Conservation (phyloP, 2,329 filamentous ascomycete species). For the Aspergillus viridinutans region DNA sequence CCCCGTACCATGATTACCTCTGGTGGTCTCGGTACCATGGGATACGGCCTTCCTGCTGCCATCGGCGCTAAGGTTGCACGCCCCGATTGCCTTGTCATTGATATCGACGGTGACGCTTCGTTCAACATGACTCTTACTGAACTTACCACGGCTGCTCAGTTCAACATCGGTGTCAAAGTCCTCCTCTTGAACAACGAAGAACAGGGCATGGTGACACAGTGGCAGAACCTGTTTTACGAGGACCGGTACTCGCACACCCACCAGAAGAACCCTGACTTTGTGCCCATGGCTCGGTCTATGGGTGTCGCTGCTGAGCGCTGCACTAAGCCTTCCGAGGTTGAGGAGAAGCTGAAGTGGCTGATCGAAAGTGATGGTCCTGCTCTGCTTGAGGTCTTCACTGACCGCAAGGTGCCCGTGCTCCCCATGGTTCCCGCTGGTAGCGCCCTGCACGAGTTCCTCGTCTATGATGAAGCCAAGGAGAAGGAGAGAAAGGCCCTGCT, state of each 20-base stretch:
- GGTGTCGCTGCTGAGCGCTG: slow-evolving; percentile 70
- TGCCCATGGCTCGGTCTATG: slow-evolving; percentile 91
- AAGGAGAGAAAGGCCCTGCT: slow-evolving; percentile 63
- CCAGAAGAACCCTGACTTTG: slow-evolving; percentile 92
- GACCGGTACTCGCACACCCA: slow-evolving; percentile 90
- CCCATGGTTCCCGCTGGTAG: slow-evolving; percentile 92
- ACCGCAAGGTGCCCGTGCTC: slow-evolving; percentile 75
- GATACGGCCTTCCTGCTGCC: slow-evolving; percentile 86
- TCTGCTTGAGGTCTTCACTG: slow-evolving; percentile 84
- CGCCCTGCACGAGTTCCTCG: slow-evolving; percentile 86
- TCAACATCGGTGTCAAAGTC: slow-evolving; percentile 94
- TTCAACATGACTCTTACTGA: slow-evolving; percentile 99
- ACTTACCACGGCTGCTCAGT: slow-evolving; percentile 86
- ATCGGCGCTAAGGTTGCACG: slow-evolving; percentile 90
- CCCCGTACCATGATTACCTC: slow-evolving; percentile 95
- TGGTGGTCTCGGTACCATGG: slow-evolving; percentile 94
- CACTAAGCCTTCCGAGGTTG: slow-evolving; percentile 70
- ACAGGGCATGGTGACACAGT: slow-evolving; percentile 98
- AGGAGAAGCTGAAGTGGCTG: slow-evolving; percentile 78
- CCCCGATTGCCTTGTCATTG: slow-evolving; percentile 79
- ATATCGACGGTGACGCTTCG: slow-evolving; percentile 97
- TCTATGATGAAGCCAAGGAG: slow-evolving; percentile 75
- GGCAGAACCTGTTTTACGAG: slow-evolving; percentile 97
- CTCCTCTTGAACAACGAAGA: slow-evolving; percentile 96
- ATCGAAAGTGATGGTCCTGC: slow-evolving; percentile 87